These are phyloP conservation scores for Geranium brycei DNA, from an alignment of 345 rosid genomes.

Conservation along the genomic window DNA sequence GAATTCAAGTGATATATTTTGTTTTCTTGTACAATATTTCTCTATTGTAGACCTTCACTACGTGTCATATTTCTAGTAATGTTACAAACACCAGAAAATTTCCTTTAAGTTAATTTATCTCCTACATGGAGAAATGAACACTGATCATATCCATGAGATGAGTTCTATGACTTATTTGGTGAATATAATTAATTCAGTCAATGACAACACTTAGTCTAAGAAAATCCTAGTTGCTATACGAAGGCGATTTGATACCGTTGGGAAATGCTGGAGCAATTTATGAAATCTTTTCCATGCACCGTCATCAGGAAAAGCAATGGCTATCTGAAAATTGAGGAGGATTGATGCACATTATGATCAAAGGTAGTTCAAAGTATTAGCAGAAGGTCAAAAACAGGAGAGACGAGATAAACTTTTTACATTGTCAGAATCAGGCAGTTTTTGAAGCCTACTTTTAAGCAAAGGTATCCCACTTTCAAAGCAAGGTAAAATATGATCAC, in stretches of 20 bases:
- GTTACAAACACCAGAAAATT: not conserved
- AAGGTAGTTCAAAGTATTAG: not conserved
- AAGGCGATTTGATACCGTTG: conserved; percentile 39
- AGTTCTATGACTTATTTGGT: not conserved
- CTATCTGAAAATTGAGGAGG: conserved; percentile 37
- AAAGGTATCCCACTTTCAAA: conserved; percentile 94
- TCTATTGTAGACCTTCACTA: not conserved
- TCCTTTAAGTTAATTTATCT: too few relatives aligned
- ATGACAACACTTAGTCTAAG: not conserved
- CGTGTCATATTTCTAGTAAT: not conserved
- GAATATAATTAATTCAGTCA: not conserved
- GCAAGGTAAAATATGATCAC: conserved; percentile 81
- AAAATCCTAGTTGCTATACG: conserved; percentile 1
- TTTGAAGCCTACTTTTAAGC: conserved; percentile 71
- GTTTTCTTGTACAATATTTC: not conserved
- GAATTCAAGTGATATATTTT: not conserved
- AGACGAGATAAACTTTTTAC: conserved; percentile 24
- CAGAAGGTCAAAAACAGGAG: not conserved
- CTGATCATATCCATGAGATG: not conserved
- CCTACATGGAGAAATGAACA: not conserved
- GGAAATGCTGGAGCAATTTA: conserved; percentile 94
- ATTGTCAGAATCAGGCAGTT: conserved; percentile 85
- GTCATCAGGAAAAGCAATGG: conserved; percentile 98
- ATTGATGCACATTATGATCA: not conserved
- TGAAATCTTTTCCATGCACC: conserved; percentile 98